Evolutionary conservation across 176 grass and related monocot species (phyloP).

Genomic region (Pontederia paniculata): DNA sequence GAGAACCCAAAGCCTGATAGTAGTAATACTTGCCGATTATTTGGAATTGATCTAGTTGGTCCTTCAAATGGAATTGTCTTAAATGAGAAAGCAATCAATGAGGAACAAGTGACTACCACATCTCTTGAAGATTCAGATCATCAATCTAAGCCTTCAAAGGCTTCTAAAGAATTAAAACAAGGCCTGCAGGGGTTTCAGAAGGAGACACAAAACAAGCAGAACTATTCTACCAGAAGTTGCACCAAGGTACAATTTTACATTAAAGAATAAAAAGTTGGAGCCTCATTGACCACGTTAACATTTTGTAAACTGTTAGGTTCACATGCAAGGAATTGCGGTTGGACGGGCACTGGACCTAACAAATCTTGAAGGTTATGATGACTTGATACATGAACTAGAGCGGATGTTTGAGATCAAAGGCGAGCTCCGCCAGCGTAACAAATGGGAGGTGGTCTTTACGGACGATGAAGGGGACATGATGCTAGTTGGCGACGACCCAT

Average conservation of each 20-base stretch:
- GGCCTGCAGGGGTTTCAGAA: constrained; percentile 13
- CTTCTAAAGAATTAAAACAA: constrained; percentile 9
- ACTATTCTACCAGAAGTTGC: constrained; percentile 22
- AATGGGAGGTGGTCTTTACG: constrained; percentile 58
- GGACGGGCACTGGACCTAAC: constrained; percentile 68
- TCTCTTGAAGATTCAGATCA: constrained; percentile 14
- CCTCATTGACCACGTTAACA: background rate
- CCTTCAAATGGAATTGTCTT: background rate
- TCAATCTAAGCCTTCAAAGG: constrained; percentile 18
- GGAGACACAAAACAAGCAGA: constrained; percentile 32
- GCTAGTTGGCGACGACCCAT: constrained; percentile 58
- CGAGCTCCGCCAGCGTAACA: constrained; percentile 44
- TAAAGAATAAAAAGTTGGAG: background rate
- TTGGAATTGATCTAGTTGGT: constrained; percentile 21
- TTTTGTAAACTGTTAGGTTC: constrained; percentile 33
- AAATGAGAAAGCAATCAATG: background rate
- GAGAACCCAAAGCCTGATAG: background rate
- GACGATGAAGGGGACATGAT: constrained; percentile 46
- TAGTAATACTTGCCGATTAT: background rate
- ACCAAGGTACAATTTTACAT: constrained; percentile 24
- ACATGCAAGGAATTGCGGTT: constrained; percentile 81
- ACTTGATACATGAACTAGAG: constrained; percentile 48
- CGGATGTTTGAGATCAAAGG: constrained; percentile 72
- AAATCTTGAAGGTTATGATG: constrained; percentile 43
- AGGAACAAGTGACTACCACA: constrained; percentile 10